These are phyloP conservation scores for Lentinula lateritia DNA, from an alignment of 768 basidiomycete species.

Conservation along the genomic window DNA sequence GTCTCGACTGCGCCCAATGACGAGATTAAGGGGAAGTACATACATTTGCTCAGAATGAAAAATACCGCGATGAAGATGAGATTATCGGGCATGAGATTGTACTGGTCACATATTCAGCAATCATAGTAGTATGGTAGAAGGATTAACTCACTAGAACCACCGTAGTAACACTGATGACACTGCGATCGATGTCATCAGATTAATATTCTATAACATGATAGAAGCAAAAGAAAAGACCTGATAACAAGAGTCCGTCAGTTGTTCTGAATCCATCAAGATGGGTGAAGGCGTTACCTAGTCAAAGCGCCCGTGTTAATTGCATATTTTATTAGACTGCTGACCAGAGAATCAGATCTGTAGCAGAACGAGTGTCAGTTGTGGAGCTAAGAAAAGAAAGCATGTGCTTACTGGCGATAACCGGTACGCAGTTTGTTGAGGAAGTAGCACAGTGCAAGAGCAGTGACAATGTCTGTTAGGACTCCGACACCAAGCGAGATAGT, in stretches of 20 bases:
- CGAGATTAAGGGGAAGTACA: constrained; percentile 15
- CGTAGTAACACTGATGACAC: constrained; percentile 43
- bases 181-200: constrained; percentile 11
- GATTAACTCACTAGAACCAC: constrained; percentile 39
- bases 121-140: background rate
- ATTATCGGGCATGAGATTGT: constrained; percentile 46
- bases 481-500: constrained; percentile 47
- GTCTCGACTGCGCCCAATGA: background rate
- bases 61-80: constrained; percentile 58
- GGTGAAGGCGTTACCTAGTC: constrained; percentile 38
- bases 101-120: constrained; percentile 28
- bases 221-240: background rate
- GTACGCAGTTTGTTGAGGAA: constrained; percentile 56
- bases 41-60: constrained; percentile 63
- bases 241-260: background rate
- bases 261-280: background rate
- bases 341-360: constrained; percentile 47
- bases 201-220: background rate
- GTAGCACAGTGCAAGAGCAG: constrained; percentile 49
- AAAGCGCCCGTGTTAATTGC: constrained; percentile 64
- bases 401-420: constrained; percentile 39
- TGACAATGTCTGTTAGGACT: constrained; percentile 54
- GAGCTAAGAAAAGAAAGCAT: background rate
- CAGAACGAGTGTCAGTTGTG: background rate
- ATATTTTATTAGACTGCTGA: constrained; percentile 51